A percentile compares a stretch with the other conserved stretches of the same genome.
phyloP scores from a whole-genome alignment of 495 filamentous ascomycete genomes.

The Pyronema omphalodes region DNA sequence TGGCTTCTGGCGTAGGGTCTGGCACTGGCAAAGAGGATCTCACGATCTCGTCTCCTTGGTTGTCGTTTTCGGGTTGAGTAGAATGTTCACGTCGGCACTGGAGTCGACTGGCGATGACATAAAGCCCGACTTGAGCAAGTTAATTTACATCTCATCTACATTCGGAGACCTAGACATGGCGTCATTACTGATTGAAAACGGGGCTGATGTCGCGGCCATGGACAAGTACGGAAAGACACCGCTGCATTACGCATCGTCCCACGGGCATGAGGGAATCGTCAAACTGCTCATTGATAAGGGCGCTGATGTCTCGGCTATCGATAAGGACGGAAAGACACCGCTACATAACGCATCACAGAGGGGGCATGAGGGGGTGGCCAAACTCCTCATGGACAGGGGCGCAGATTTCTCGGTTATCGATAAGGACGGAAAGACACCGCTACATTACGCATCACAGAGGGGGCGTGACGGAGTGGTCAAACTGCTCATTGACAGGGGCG shows the following conservation, averaged over 20 bases:
- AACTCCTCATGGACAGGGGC: not conserved
- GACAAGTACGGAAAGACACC: too few species aligned
- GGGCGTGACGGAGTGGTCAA: not conserved
- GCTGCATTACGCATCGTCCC: too few species aligned
- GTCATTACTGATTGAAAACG: too few species aligned
- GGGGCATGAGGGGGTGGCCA: too few species aligned
- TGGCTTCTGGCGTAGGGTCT: not conserved
- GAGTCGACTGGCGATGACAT: not conserved
- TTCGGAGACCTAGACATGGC: too few species aligned
- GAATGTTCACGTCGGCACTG: not conserved
- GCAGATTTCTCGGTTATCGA: not conserved
- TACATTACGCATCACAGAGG: not conserved
- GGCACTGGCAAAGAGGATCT: not conserved
- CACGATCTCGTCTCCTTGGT: not conserved
- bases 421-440: not conserved
- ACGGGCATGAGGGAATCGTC: too few species aligned
- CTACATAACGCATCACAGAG: not conserved
- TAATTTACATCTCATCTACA: too few species aligned
- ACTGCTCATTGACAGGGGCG: not conserved
- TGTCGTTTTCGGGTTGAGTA: not conserved
- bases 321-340: not conserved
- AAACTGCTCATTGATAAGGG: not conserved
- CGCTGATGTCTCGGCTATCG: not conserved
- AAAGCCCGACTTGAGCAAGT: not conserved
- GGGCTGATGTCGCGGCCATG: too few species aligned